Evolutionary conservation across 1,139 yeast genomes (phyloP).

Genomic region (Meyerozyma elateridarum): DNA sequence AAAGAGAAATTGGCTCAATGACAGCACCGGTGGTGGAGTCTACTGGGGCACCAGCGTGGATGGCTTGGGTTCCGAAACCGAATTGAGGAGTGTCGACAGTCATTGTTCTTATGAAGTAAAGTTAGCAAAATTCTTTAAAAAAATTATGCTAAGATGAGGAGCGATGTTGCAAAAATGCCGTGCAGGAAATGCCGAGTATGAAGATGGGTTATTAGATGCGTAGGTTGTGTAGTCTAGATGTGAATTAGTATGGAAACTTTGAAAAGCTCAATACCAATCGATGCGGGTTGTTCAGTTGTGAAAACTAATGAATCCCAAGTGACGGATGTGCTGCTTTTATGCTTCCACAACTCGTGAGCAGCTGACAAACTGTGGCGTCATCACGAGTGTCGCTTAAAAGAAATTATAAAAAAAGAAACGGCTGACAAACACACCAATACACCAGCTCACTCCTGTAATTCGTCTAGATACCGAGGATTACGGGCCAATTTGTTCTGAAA

Average conservation of each 20-base stretch:
- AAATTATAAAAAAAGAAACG: not conserved
- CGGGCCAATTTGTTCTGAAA: conserved; percentile 68
- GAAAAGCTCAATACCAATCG: too few species aligned
- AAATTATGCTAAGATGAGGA: too few species aligned
- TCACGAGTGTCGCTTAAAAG: conserved; percentile 1
- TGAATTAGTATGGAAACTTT: too few species aligned
- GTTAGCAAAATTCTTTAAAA: too few species aligned
- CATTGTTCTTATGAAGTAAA: not conserved
- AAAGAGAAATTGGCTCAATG: conserved; percentile 76
- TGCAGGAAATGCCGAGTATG: too few species aligned
- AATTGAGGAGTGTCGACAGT: conserved; percentile 12
- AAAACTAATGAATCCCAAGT: too few species aligned
- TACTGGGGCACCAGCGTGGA: conserved; percentile 76
- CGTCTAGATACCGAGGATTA: conserved; percentile 78
- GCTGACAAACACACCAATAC: not conserved
- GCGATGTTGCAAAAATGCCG: too few species aligned
- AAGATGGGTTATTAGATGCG: conserved; percentile 2
- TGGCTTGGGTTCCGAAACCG: conserved; percentile 75
- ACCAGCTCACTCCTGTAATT: conserved; percentile 12
- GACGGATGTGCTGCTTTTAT: too few species aligned
- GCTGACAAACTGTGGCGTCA: conserved; percentile 5
- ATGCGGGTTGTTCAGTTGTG: too few species aligned
- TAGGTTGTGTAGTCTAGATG: too few species aligned
- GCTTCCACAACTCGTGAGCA: not conserved
- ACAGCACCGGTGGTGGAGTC: conserved; percentile 84